phyloP scores from a whole-genome alignment of 305 asterid genomes.

The Fraxinus sp. region DNA sequence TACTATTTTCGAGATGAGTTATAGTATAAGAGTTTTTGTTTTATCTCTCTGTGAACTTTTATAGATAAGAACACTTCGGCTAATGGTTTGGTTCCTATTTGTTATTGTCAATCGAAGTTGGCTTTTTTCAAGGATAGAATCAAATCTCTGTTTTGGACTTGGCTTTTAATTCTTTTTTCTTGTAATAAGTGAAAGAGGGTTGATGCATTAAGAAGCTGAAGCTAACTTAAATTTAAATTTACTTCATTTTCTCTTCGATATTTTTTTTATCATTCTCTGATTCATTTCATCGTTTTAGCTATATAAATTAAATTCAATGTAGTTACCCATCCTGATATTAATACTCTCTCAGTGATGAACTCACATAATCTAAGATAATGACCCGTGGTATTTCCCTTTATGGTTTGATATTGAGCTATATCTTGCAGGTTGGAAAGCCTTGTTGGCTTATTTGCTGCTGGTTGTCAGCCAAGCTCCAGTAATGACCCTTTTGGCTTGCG shows the following conservation, averaged over 20 bases:
- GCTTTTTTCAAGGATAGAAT: background rate
- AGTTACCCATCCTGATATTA: background rate
- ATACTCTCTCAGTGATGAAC: background rate
- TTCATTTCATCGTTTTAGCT: background rate
- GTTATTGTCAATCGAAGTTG: background rate
- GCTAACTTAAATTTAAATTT: background rate
- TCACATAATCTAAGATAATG: background rate
- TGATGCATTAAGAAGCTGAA: background rate
- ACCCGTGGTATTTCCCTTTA: background rate
- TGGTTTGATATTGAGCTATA: background rate
- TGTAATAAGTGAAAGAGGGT: background rate
- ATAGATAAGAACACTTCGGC: background rate
- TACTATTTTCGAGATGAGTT: background rate
- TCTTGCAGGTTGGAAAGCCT: conserved; percentile 88
- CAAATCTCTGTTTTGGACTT: background rate
- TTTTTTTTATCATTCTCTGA: background rate
- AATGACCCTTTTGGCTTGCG: conserved; percentile 94
- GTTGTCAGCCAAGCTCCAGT: conserved; percentile 89
- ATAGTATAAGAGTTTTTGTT: background rate
- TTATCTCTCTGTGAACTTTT: background rate
- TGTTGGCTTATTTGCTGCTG: conserved; percentile 94
- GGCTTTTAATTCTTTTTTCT: background rate
- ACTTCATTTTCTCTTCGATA: background rate
- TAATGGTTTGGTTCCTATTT: background rate
- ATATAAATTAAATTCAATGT: background rate